Conservation (phyloP, 345 rosid genomes). For the Lenwebbia sp. region DNA sequence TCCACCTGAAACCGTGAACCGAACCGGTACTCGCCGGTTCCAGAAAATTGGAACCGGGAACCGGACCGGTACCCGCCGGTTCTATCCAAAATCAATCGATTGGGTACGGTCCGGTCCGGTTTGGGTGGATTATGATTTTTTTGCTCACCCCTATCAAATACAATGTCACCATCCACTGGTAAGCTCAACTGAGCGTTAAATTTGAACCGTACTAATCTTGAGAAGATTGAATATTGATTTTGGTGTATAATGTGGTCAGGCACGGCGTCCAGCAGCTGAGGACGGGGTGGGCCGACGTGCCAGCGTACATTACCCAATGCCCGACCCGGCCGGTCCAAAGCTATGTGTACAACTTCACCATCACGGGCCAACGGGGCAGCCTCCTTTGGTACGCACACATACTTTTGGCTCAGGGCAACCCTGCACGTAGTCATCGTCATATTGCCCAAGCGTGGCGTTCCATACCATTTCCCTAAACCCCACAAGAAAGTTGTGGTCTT, state of each 20-base stretch:
- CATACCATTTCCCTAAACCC: slow-evolving; percentile 87
- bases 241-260: slow-evolving; percentile 17
- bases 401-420: slow-evolving; percentile 86
- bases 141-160: no score
- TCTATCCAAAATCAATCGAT: no score
- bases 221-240: no score
- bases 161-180: slow-evolving; percentile 86
- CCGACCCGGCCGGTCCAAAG: slow-evolving; percentile 74
- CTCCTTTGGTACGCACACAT: slow-evolving; percentile 91
- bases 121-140: no score
- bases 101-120: no score
- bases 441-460: slow-evolving; percentile 74
- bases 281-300: slow-evolving; percentile 94
- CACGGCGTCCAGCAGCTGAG: slow-evolving; percentile 78
- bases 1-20: no score
- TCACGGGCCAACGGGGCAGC: slow-evolving; percentile 88
- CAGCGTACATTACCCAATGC: slow-evolving; percentile 86
- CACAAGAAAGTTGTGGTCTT: slow-evolving; percentile 54
- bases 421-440: slow-evolving; percentile 74
- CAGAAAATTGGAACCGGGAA: no score
- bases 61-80: no score
- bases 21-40: no score
- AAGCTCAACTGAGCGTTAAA: not conserved
- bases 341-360: slow-evolving; percentile 68
- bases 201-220: not conserved